phyloP scores from a whole-genome alignment of 1,284 basidiomycete genomes.

The Macrocystidia cucumis region DNA sequence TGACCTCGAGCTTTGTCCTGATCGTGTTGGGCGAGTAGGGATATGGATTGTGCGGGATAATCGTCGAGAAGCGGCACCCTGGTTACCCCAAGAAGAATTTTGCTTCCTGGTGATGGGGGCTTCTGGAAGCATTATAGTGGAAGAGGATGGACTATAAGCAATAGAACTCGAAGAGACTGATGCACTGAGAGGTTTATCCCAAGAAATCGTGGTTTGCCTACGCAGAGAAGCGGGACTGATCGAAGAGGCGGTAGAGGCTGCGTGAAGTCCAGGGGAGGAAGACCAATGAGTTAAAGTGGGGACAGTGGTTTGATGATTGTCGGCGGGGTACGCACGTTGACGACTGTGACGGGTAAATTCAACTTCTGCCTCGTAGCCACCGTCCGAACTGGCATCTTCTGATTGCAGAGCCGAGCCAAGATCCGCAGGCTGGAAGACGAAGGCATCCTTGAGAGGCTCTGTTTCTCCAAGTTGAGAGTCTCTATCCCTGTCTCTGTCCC shows the following conservation, averaged over 20 bases:
- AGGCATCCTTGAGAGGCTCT: constrained; percentile 52
- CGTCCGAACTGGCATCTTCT: constrained; percentile 70
- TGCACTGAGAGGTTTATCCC: constrained; percentile 49
- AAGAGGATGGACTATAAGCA: constrained; percentile 50
- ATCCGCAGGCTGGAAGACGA: constrained; percentile 48
- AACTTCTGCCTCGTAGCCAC: constrained; percentile 70
- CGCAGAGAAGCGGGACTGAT: constrained; percentile 61
- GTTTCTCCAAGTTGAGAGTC: constrained; percentile 46
- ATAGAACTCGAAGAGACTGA: constrained; percentile 44
- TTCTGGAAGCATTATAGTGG: constrained; percentile 49
- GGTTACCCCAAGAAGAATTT: constrained; percentile 46
- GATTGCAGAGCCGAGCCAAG: constrained; percentile 46
- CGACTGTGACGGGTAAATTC: constrained; percentile 62
- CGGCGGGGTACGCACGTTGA: constrained; percentile 62
- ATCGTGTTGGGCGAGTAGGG: constrained; percentile 57
- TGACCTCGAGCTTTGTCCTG: constrained; percentile 85
- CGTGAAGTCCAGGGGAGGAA: constrained; percentile 45
- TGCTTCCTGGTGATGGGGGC: constrained; percentile 57
- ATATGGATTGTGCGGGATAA: constrained; percentile 79
- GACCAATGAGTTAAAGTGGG: constrained; percentile 45
- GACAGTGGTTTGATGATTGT: constrained; percentile 24
- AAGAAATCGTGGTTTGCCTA: constrained; percentile 56
- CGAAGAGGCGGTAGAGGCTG: constrained; percentile 53
- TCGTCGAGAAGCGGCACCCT: constrained; percentile 56
- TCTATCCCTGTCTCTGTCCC: constrained; percentile 37